These are phyloP conservation scores for Chalciporus pseudorubinellus DNA, from an alignment of 768 basidiomycete species.

Conservation along the genomic window DNA sequence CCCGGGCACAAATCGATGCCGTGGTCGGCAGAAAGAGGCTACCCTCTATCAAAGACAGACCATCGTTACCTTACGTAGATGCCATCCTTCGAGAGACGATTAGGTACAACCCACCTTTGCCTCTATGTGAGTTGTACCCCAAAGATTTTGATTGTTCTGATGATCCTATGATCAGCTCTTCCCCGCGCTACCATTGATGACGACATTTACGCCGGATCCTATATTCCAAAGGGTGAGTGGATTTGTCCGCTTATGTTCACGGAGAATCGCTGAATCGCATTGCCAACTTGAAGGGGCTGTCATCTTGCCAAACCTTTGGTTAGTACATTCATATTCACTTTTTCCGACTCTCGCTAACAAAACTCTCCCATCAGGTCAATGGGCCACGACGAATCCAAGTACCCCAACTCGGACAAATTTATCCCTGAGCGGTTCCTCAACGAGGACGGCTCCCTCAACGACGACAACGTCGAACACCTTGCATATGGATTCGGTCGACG, in stretches of 20 bases:
- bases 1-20: slow-evolving; percentile 7
- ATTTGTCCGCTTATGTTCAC: neutral
- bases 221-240: slow-evolving; percentile 41
- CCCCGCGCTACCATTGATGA: slow-evolving; percentile 33
- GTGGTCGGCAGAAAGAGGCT: slow-evolving; percentile 13
- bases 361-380: slow-evolving; percentile 6
- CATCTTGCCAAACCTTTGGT: slow-evolving; percentile 1
- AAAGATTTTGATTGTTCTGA: neutral
- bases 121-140: neutral
- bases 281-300: neutral
- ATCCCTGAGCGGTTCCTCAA: slow-evolving; percentile 38
- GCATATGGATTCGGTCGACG: slow-evolving; percentile 20
- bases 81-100: slow-evolving; percentile 14
- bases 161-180: neutral
- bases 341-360: neutral
- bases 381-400: slow-evolving; percentile 24
- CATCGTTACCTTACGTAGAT: slow-evolving; percentile 33
- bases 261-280: neutral
- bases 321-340: neutral
- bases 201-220: slow-evolving; percentile 41
- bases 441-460: slow-evolving; percentile 6
- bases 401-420: slow-evolving; percentile 35
- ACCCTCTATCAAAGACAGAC: slow-evolving; percentile 10
- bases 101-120: neutral
- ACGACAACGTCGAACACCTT: neutral